Conservation (phyloP, 805 yeast genomes). For the Ogataea pini region DNA sequence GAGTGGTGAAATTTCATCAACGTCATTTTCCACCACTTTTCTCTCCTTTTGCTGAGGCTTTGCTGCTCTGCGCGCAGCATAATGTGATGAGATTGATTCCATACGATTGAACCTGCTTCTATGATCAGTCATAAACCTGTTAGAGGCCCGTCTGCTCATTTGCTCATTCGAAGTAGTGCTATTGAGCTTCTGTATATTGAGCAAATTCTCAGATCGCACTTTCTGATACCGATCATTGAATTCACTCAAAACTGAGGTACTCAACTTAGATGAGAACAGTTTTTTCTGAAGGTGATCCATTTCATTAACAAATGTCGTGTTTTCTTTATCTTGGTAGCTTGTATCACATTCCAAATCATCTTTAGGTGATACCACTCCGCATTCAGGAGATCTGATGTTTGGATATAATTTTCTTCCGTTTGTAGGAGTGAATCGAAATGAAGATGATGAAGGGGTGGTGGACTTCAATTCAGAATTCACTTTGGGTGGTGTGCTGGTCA, state of each 20-base stretch:
- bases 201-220: slow-evolving; percentile 34
- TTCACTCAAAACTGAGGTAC: slow-evolving; percentile 47
- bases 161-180: slow-evolving; percentile 25
- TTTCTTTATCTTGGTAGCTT: slow-evolving; percentile 34
- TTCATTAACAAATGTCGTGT: slow-evolving; percentile 29
- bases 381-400: slow-evolving; percentile 19
- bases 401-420: slow-evolving; percentile 33
- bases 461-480: background rate
- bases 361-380: slow-evolving; percentile 11
- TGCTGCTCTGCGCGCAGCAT: slow-evolving; percentile 40
- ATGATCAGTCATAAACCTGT: slow-evolving; percentile 46
- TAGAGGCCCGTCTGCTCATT: slow-evolving; percentile 29
- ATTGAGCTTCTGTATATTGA: slow-evolving; percentile 28
- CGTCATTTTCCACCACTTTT: slow-evolving; percentile 5
- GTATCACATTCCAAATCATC: slow-evolving; percentile 25
- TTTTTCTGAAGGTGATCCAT: slow-evolving; percentile 41
- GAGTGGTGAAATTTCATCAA: slow-evolving; percentile 5
- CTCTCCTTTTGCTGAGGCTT: slow-evolving; percentile 8
- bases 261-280: slow-evolving; percentile 49
- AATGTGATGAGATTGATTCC: slow-evolving; percentile 52
- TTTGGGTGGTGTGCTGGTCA: slow-evolving; percentile 22
- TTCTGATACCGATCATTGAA: slow-evolving; percentile 43
- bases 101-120: slow-evolving; percentile 48
- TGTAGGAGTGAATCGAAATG: slow-evolving; percentile 35
- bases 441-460: slow-evolving; percentile 27